Conservation (phyloP, 306 rosid species). For the Castanea crenata region DNA sequence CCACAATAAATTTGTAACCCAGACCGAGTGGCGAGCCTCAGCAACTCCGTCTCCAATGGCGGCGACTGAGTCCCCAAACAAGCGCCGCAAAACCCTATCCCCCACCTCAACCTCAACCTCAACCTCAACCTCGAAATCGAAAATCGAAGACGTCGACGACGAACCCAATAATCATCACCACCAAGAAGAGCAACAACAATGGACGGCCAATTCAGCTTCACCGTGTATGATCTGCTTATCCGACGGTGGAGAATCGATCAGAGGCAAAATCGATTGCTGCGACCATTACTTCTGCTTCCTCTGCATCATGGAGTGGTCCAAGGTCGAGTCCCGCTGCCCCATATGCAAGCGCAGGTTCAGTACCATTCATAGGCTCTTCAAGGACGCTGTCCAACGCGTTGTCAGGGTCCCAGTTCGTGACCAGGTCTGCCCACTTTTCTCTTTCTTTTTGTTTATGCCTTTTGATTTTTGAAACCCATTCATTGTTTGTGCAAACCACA, state of each 20-base stretch:
- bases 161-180: not conserved
- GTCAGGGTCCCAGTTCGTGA: constrained; percentile 61
- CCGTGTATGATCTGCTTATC: constrained; percentile 63
- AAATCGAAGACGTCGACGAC: not conserved
- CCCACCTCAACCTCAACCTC: constrained; percentile 12
- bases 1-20: no score
- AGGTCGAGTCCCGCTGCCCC: constrained; percentile 80
- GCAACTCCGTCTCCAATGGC: constrained; percentile 29
- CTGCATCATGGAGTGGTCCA: constrained; percentile 86
- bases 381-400: constrained; percentile 35
- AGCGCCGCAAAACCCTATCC: constrained; percentile 39
- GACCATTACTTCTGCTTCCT: constrained; percentile 71
- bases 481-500: no score
- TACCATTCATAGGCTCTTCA: constrained; percentile 49
- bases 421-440: constrained; percentile 39
- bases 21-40: no score
- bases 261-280: constrained; percentile 76
- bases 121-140: constrained; percentile 8
- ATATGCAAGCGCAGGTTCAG: constrained; percentile 72
- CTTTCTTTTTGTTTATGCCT: not conserved
- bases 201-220: constrained; percentile 1
- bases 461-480: no score
- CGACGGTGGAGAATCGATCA: constrained; percentile 40
- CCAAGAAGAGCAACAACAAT: not conserved
- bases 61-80: constrained; percentile 31